Percentiles rank a stretch among this genome's conserved stretches.
phyloP scores from a whole-genome alignment of 768 basidiomycete species.

The Lactarius vividus region DNA sequence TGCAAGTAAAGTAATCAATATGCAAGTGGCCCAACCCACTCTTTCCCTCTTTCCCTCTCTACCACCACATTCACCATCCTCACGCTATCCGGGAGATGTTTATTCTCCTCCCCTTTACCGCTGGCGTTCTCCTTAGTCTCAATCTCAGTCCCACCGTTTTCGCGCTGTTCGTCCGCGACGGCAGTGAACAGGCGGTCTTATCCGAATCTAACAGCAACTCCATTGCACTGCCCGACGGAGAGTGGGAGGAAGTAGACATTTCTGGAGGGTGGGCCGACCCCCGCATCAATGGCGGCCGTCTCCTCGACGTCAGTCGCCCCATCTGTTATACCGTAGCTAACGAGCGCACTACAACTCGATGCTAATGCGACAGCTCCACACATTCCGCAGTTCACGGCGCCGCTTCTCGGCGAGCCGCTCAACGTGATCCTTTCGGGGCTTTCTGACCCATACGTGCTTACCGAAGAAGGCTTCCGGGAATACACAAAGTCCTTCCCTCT shows the following conservation, averaged over 20 bases:
- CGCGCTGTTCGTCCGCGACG: neutral
- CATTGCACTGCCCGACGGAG: neutral
- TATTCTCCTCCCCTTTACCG: neutral
- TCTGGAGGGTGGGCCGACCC: constrained; percentile 62
- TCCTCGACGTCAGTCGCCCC: constrained; percentile 63
- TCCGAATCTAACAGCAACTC: neutral
- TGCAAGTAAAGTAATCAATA: neutral
- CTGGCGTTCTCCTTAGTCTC: neutral
- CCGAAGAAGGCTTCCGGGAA: constrained; percentile 62
- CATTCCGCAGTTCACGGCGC: constrained; percentile 57
- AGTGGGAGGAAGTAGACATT: constrained; percentile 25
- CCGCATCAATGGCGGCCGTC: constrained; percentile 63
- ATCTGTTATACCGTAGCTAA: neutral
- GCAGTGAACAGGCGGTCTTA: neutral
- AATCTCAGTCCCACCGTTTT: neutral
- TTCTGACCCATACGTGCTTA: constrained; percentile 79
- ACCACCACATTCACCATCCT: neutral
- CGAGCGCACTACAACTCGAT: neutral
- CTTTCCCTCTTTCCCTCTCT: neutral
- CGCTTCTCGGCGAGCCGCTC: constrained; percentile 71
- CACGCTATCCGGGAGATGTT: constrained; percentile 7
- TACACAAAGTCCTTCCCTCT: constrained; percentile 57
- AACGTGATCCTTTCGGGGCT: constrained; percentile 78
- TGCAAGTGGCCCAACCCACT: neutral
- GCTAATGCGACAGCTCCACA: neutral